Evolutionary conservation across 2,329 filamentous ascomycete species (phyloP).

Genomic region (Fusarium sp.): DNA sequence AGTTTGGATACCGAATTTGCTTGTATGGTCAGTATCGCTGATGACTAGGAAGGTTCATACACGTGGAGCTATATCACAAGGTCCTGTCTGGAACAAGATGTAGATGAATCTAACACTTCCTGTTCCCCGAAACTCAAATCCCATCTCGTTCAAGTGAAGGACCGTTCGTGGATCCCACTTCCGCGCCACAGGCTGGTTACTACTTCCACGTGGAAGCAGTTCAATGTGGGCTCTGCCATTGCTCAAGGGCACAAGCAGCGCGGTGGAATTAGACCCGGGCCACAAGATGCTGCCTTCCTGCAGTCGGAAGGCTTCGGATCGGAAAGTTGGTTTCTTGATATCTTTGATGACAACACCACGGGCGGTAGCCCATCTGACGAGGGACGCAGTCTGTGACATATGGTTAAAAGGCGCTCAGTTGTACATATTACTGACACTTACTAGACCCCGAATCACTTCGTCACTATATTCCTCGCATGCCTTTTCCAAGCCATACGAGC

Average conservation of each 20-base stretch:
- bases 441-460: slow-evolving; percentile 28
- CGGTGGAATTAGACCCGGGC: slow-evolving; percentile 19
- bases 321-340: slow-evolving; percentile 19
- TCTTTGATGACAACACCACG: slow-evolving; percentile 25
- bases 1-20: neutral
- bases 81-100: slow-evolving; percentile 28
- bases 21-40: neutral
- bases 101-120: slow-evolving; percentile 41
- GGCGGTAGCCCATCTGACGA: slow-evolving; percentile 17
- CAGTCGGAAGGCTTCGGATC: slow-evolving; percentile 38
- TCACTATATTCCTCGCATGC: slow-evolving; percentile 27
- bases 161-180: slow-evolving; percentile 33
- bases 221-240: slow-evolving; percentile 15
- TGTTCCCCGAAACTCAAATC: slow-evolving; percentile 22
- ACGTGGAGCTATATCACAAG: neutral
- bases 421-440: neutral
- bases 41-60: neutral
- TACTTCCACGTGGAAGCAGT: slow-evolving; percentile 27
- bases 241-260: slow-evolving; percentile 32
- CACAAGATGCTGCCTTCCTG: slow-evolving; percentile 28
- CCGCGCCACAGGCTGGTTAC: slow-evolving; percentile 4
- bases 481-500: slow-evolving; percentile 24
- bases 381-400: neutral
- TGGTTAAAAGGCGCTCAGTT: neutral
- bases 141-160: slow-evolving; percentile 37